Conservation (phyloP, 345 rosid species). For the Noccaea bulbosa region DNA sequence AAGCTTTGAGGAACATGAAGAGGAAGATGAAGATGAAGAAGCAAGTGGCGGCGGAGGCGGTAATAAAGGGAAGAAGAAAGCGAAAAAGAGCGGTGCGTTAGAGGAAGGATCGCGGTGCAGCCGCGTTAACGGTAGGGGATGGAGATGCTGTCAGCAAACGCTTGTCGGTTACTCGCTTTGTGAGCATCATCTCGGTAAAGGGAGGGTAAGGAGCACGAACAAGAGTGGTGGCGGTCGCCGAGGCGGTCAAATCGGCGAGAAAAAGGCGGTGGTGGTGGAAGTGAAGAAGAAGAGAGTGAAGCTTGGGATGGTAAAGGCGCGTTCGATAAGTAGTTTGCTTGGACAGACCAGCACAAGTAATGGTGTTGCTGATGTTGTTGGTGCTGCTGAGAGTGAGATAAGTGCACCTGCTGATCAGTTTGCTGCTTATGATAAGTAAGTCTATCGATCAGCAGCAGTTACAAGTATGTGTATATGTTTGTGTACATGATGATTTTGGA, state of each 20-base stretch:
- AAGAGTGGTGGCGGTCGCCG: slow-evolving; percentile 34
- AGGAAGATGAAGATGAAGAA: slow-evolving; percentile 28
- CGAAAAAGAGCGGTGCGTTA: slow-evolving; percentile 53
- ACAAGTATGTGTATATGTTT: slow-evolving; percentile 10
- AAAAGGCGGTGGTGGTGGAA: slow-evolving; percentile 22
- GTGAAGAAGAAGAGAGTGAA: slow-evolving; percentile 65
- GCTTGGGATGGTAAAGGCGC: slow-evolving; percentile 92
- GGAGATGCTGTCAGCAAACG: slow-evolving; percentile 96
- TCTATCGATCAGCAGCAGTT: slow-evolving; percentile 25
- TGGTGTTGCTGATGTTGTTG: slow-evolving; percentile 9
- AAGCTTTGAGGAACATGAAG: slow-evolving; percentile 51
- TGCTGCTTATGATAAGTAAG: slow-evolving; percentile 36
- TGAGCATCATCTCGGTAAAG: slow-evolving; percentile 96
- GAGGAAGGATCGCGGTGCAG: slow-evolving; percentile 94
- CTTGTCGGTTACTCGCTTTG: slow-evolving; percentile 93
- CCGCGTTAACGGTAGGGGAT: slow-evolving; percentile 94
- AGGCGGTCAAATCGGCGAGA: slow-evolving; percentile 21
- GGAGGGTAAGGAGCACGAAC: slow-evolving; percentile 77
- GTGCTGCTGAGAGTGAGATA: slow-evolving; percentile 34
- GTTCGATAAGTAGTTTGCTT: slow-evolving; percentile 89
- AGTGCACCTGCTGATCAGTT: slow-evolving; percentile 42
- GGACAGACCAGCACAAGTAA: slow-evolving; percentile 51
- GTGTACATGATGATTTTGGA: slow-evolving; percentile 35
- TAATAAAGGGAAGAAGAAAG: slow-evolving; percentile 55
- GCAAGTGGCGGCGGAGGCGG: slow-evolving; percentile 23